Percentiles rank a stretch among this genome's conserved stretches.
phyloP scores from a whole-genome alignment of 345 rosid species.

The Zanthoxylum bungeanum region DNA sequence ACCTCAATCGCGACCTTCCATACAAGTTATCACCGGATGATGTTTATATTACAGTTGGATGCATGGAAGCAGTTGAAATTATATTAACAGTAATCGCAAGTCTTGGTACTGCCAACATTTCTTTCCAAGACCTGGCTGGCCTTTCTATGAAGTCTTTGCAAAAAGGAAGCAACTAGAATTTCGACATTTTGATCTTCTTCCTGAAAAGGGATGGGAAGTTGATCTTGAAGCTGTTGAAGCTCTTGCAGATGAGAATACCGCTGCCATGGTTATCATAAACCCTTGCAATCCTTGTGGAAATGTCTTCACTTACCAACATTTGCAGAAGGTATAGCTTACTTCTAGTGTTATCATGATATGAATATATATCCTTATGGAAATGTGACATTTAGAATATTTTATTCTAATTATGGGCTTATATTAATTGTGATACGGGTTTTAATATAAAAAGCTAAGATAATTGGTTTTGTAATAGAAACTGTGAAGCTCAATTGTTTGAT shows the following conservation, averaged over 20 bases:
- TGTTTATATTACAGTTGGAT: constrained; percentile 47
- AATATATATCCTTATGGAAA: too few species aligned
- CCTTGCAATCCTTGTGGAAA: constrained; percentile 70
- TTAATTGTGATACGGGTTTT: too few species aligned
- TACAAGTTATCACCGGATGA: constrained; percentile 53
- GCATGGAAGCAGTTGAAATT: constrained; percentile 54
- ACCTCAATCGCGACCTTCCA: constrained; percentile 50
- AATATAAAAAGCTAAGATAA: too few species aligned
- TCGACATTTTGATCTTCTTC: constrained; percentile 62
- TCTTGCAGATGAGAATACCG: constrained; percentile 59
- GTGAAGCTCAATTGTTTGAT: too few species aligned
- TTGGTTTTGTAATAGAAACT: too few species aligned
- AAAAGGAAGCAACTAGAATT: constrained; percentile 36
- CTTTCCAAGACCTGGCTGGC: constrained; percentile 63
- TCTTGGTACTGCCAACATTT: constrained; percentile 60
- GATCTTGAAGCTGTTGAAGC: constrained; percentile 55
- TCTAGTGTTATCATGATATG: too few species aligned
- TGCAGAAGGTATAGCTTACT: constrained; percentile 52
- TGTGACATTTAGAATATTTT: too few species aligned
- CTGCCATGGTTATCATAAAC: constrained; percentile 56
- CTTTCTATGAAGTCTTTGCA: constrained; percentile 46
- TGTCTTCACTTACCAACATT: constrained; percentile 53
- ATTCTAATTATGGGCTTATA: too few species aligned
- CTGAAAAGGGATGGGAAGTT: constrained; percentile 65
- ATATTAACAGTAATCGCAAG: constrained; percentile 38